These are phyloP conservation scores for Triticum timopheevii DNA, from an alignment of 176 grass and related monocot genomes.

Conservation along the genomic window DNA sequence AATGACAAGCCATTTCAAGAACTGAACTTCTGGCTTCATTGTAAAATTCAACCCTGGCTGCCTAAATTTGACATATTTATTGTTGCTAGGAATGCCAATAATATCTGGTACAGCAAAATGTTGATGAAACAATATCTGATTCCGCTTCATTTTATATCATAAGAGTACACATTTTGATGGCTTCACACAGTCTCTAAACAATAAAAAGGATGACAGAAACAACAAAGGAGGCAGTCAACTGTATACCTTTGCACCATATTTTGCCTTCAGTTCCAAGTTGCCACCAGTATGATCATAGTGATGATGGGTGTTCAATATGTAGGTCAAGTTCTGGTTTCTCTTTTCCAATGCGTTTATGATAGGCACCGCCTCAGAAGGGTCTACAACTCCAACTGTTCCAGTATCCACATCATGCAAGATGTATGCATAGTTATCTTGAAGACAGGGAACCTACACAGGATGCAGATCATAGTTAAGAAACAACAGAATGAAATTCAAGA, in stretches of 20 bases:
- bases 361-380: constrained; percentile 92
- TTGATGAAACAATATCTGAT: not conserved
- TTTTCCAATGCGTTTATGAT: constrained; percentile 83
- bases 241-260: constrained; percentile 95
- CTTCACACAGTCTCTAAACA: not conserved
- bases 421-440: constrained; percentile 98
- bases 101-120: not conserved
- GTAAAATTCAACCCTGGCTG: not conserved
- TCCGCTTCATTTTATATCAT: constrained; percentile 1
- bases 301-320: constrained; percentile 99
- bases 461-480: constrained; percentile 6
- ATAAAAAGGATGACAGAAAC: not conserved
- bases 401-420: constrained; percentile 95
- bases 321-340: constrained; percentile 97
- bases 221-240: not conserved
- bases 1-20: not conserved
- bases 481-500: not conserved
- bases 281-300: constrained; percentile 98
- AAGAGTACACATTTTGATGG: constrained; percentile 19
- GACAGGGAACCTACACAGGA: constrained; percentile 78
- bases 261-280: constrained; percentile 94
- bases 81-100: not conserved
- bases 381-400: constrained; percentile 95
- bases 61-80: constrained; percentile 17
- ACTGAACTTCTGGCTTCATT: not conserved